These are phyloP conservation scores for Ploettnerulaceae sp. DNA, from an alignment of 2,329 filamentous ascomycete genomes.

Conservation along the genomic window DNA sequence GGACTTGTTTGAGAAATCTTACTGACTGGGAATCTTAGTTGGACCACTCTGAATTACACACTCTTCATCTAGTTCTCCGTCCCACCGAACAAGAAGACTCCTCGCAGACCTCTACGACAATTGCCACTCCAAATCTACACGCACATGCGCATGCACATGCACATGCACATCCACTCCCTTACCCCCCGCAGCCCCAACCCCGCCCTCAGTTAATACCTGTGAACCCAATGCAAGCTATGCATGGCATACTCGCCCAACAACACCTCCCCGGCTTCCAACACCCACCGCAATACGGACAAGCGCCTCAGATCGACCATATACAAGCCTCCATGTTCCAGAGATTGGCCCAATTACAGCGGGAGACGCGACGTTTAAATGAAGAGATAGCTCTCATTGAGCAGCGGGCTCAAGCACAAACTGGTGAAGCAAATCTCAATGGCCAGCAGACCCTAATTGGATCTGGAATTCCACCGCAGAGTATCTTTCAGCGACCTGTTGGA, in stretches of 20 bases:
- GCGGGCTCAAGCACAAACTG: conserved; percentile 15
- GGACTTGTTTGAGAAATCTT: conserved; percentile 3
- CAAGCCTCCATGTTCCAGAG: conserved; percentile 35
- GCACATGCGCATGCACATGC: conserved; percentile 4
- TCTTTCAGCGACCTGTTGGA: conserved; percentile 18
- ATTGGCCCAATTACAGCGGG: conserved; percentile 44
- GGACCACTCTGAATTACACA: conserved; percentile 43
- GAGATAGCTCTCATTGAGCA: conserved; percentile 29
- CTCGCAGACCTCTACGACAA: conserved; percentile 1
- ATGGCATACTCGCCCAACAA: conserved; percentile 24
- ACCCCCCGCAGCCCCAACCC: conserved; percentile 13
- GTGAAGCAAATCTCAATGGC: conserved; percentile 8
- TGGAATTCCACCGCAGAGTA: conserved; percentile 11
- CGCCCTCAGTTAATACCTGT: conserved; percentile 24
- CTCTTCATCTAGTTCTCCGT: conserved; percentile 50
- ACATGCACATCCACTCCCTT: no score
- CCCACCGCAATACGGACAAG: conserved; percentile 24
- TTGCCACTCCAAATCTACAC: conserved; percentile 4
- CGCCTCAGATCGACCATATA: conserved; percentile 22
- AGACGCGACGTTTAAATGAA: conserved; percentile 41
- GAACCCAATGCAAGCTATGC: conserved; percentile 18
- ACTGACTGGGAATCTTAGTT: conserved; percentile 35
- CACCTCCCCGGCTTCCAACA: conserved; percentile 27
- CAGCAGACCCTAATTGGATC: conserved; percentile 10
- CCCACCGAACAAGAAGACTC: conserved; percentile 31